A percentile compares a stretch with the other conserved stretches of the same genome.
These are phyloP conservation scores for Mediolabrus comicus DNA, from an alignment of 108 stramenopile species.

Conservation along the genomic window DNA sequence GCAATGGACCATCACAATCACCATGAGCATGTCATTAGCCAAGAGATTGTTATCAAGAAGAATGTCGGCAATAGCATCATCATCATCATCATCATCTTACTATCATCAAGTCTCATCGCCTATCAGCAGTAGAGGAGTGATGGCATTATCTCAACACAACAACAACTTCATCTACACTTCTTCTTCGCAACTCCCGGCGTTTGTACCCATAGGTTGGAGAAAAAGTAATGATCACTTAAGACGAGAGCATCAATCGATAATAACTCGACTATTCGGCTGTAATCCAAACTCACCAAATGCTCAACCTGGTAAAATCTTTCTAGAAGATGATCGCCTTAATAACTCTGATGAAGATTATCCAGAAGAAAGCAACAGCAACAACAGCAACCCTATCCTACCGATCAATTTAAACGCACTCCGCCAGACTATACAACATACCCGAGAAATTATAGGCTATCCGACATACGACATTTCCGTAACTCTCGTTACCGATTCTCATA, in stretches of 20 bases:
- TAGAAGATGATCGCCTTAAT: conserved; percentile 31
- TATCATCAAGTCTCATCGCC: too few relatives aligned
- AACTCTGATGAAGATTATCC: background rate
- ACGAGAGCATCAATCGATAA: background rate
- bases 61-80: background rate
- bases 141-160: too few relatives aligned
- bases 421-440: conserved; percentile 48
- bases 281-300: conserved; percentile 24
- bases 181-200: background rate
- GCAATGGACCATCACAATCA: background rate
- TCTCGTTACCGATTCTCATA: conserved; percentile 68
- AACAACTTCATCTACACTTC: too few relatives aligned
- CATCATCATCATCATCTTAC: background rate
- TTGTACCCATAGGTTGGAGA: background rate
- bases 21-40: too few relatives aligned
- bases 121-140: too few relatives aligned
- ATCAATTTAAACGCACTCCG: conserved; percentile 27
- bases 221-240: background rate
- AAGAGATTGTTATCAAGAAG: background rate
- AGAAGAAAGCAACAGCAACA: background rate
- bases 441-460: conserved; percentile 61
- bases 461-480: conserved; percentile 71
- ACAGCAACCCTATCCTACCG: background rate
- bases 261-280: conserved; percentile 32
- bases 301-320: conserved; percentile 17